Conservation (phyloP, 73 alveolate genomes). For the Paramecium sexaurelia region DNA sequence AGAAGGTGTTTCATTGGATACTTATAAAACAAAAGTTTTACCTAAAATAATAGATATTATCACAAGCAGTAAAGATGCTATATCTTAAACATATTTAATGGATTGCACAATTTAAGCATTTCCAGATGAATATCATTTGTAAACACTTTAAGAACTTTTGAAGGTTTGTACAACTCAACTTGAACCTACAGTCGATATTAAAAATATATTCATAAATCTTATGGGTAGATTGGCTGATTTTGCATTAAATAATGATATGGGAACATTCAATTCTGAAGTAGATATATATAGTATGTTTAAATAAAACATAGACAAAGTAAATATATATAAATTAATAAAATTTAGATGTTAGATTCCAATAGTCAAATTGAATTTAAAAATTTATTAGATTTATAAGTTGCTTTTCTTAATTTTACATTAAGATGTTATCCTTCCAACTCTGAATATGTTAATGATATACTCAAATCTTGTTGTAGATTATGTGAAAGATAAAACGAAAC, state of each 20-base stretch:
- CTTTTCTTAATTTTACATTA: slow-evolving; percentile 92
- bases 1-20: slow-evolving; percentile 90
- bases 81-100: slow-evolving; percentile 94
- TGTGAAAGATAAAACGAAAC: slow-evolving; percentile 72
- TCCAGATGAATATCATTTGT: slow-evolving; percentile 96
- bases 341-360: slow-evolving; percentile 57
- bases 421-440: slow-evolving; percentile 88
- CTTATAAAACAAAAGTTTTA: slow-evolving; percentile 81
- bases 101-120: slow-evolving; percentile 96
- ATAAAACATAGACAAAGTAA: slow-evolving; percentile 88
- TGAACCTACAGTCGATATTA: slow-evolving; percentile 92
- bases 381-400: slow-evolving; percentile 87
- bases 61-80: slow-evolving; percentile 88
- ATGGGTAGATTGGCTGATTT: slow-evolving; percentile 94
- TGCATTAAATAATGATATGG: slow-evolving; percentile 74
- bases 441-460: slow-evolving; percentile 81
- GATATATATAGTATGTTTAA: slow-evolving; percentile 91
- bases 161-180: slow-evolving; percentile 85
- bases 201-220: slow-evolving; percentile 84
- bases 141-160: slow-evolving; percentile 85
- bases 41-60: slow-evolving; percentile 93
- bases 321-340: not conserved
- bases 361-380: slow-evolving; percentile 80
- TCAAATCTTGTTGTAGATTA: slow-evolving; percentile 79
- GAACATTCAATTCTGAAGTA: slow-evolving; percentile 64